Evolutionary conservation across 2,329 filamentous ascomycete genomes (phyloP), one percentile per base, ranked within the genome.

Genomic region (Rachicladosporium sp.): DNA sequence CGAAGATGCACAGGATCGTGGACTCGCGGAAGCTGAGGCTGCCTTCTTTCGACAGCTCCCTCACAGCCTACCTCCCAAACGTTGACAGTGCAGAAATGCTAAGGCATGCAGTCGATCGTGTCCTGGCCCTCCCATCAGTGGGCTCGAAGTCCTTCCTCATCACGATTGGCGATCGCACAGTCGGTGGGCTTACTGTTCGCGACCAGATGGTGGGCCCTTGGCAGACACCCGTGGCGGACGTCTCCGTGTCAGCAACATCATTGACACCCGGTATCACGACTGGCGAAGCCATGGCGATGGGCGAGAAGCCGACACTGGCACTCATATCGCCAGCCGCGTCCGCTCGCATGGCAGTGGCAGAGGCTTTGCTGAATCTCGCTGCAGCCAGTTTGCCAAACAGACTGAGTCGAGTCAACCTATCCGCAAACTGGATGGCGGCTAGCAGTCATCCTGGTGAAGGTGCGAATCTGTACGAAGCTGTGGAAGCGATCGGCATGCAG

Each of bases 351-450:
- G 87, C 91, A 2, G 88, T 98, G 43, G 88, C 81, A 1, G 91
- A 98, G 64, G 86, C 83, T 43, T 69, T 98, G 44, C 79, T 94
- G 74, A 98, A 98, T 61, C 70, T 98, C 43, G 87, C 84, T 30
- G 91, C 91, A 40, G 84, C 80, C 12, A 72, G 82, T 57, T 65
- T 81, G 13, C 73, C 80, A 41, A 82, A 81, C 34, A 78, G 83
- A 40, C 67, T 96, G 37, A 74, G 74, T 43, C 78, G 84, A 33
- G 79, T 96, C 45, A 82, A 89, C 58, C 74, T 96, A 7, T 95
- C 88, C 3, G 89, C 89, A 36, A 96, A 98, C 66, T 98, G 89
- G 89, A 96, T 96, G 91, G 88, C 87, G 3, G 89, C 89, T n/a
- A 84, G 88, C 44, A 87, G 79, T 56, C 87, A 95, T 59, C 80